phyloP scores from a whole-genome alignment of 495 filamentous ascomycete genomes.

The Penicillium subrubescens region DNA sequence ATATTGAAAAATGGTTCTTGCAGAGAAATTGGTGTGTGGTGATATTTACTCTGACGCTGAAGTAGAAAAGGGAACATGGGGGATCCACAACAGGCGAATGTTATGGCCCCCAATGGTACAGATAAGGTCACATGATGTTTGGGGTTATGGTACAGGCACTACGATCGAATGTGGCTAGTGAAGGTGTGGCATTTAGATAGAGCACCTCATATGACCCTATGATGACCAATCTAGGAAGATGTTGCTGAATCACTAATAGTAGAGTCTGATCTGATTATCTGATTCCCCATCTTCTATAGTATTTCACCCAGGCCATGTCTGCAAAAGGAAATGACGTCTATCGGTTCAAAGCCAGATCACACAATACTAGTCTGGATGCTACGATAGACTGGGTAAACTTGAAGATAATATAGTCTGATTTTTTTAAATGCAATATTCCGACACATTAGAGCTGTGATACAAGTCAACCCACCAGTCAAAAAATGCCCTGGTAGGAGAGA shows the following conservation, averaged over 20 bases:
- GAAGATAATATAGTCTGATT: too few species aligned
- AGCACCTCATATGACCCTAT: background rate
- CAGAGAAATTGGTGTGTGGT: too few species aligned
- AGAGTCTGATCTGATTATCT: background rate
- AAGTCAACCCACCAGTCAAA: too few species aligned
- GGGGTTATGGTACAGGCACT: background rate
- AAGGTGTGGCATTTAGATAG: background rate
- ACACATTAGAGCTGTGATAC: too few species aligned
- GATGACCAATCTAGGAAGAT: background rate
- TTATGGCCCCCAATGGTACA: background rate
- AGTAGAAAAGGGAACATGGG: slow-evolving; percentile 1
- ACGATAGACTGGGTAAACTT: too few species aligned
- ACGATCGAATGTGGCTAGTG: background rate
- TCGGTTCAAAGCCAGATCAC: background rate
- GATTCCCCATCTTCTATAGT: background rate
- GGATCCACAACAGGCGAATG: background rate
- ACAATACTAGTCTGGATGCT: too few species aligned
- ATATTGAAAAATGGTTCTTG: background rate
- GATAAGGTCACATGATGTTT: background rate
- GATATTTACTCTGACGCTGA: background rate
- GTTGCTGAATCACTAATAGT: background rate
- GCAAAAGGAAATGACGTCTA: background rate
- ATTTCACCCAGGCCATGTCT: background rate
- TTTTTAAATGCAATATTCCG: too few species aligned
- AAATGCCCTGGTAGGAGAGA: too few species aligned